These are phyloP conservation scores for Stenogyne calaminthoides DNA, from an alignment of 305 asterid genomes.

Conservation along the genomic window DNA sequence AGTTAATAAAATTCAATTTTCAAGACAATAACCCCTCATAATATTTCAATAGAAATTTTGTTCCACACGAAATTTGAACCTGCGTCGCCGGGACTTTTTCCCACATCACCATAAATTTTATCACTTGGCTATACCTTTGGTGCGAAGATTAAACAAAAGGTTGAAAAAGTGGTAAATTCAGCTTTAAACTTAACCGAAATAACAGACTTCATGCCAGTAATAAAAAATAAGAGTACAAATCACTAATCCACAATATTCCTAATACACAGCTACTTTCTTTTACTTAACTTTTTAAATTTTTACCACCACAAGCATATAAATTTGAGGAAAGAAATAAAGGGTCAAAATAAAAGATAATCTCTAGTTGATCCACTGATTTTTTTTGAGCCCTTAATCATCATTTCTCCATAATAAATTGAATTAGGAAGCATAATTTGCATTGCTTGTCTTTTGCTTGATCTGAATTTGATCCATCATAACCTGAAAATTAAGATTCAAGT, in stretches of 20 bases:
- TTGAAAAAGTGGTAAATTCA: conserved; percentile 8
- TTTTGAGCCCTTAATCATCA: conserved; percentile 21
- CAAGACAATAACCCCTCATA: too few species aligned
- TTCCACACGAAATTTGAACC: too few species aligned
- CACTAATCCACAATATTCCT: conserved; percentile 13
- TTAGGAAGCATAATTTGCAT: background rate
- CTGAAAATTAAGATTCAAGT: conserved; percentile 9
- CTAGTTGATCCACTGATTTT: background rate
- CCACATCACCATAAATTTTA: too few species aligned
- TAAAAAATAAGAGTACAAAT: background rate
- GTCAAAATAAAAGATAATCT: conserved; percentile 16
- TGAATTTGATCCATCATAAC: conserved; percentile 10
- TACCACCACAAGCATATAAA: conserved; percentile 7
- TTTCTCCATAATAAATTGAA: background rate
- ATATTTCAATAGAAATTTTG: too few species aligned
- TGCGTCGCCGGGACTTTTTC: too few species aligned
- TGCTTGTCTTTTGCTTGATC: conserved; percentile 3
- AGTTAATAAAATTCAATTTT: too few species aligned
- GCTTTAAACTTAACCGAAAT: conserved; percentile 22
- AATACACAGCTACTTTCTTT: background rate
- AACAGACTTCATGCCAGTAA: conserved; percentile 4
- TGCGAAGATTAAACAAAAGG: too few species aligned
- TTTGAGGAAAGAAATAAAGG: background rate
- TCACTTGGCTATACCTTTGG: too few species aligned
- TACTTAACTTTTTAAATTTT: background rate